Evolutionary conservation across 2,329 filamentous ascomycete species (phyloP), one percentile per base, ranked within the genome.

Genomic region (Xylaria sp.): DNA sequence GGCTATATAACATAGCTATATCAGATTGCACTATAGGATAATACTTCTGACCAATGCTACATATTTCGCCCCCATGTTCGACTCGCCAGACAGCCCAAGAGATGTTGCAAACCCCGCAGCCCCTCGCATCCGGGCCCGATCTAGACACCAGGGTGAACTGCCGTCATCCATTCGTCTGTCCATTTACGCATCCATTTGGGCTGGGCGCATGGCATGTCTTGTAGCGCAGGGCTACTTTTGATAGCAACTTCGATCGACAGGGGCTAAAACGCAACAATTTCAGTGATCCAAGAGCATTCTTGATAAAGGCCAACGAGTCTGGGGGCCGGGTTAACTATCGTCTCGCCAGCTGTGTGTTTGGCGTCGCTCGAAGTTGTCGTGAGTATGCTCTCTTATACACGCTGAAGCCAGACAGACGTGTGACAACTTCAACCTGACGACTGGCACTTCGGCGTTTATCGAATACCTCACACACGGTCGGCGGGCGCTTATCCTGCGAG

Each of bases 141-240:
- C 34, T 37, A 37, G 34, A 10, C 34, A 2, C 34, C 10, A 9
- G 34, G 34, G 34, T 37, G 34, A 37, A 37, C 34, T 37, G 34
- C 34, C 34, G 28, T 44, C 51, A 69, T 46, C 81, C 78, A 82
- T 64, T 81, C 77, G 0, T 67, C 46, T 50, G 81, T 67, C 80
- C 80, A 82, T 56, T 77, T 78, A 13, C 66, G 56, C 70, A 82
- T 74, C 80, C 78, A 82, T 15, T 76, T 72, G 0, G 54, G 10
- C 20, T 70, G 75, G 1, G 83, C 73, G 1, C 76, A 73, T 7
- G 69, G 59, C 63, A 82, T 51, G 1, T 58, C 56, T 10, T 72
- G 68, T 52, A 82, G 61, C 15, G 70, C 75, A 4, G 72, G 28
- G 64, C 79, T 81, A 12, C 57, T 55, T 13, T 73, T 74, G 18